phyloP scores from a whole-genome alignment of 1,139 yeast genomes.

The Meyerozyma athensensis region DNA sequence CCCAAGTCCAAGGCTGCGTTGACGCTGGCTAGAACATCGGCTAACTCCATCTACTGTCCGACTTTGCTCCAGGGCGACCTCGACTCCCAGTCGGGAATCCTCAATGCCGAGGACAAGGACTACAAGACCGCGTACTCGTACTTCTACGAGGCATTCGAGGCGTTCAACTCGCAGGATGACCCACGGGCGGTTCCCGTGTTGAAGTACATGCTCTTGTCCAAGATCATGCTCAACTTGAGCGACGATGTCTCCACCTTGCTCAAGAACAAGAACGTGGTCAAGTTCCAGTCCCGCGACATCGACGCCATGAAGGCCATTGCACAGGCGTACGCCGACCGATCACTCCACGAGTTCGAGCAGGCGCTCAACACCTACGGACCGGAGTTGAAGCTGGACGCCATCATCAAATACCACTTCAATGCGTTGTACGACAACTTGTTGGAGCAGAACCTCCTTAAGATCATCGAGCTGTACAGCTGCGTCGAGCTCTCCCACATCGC shows the following conservation, averaged over 20 bases:
- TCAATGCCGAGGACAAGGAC: slow-evolving; percentile 96
- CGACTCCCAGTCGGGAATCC: slow-evolving; percentile 91
- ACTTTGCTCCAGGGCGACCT: slow-evolving; percentile 92
- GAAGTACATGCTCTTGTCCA: slow-evolving; percentile 88
- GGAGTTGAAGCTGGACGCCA: slow-evolving; percentile 81
- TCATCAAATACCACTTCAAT: slow-evolving; percentile 87
- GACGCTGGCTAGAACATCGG: slow-evolving; percentile 94
- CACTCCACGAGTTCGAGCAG: slow-evolving; percentile 83
- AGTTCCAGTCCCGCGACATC: slow-evolving; percentile 65
- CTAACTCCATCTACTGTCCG: slow-evolving; percentile 93
- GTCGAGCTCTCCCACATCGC: slow-evolving; percentile 91
- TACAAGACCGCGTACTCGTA: slow-evolving; percentile 94
- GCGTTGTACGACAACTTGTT: slow-evolving; percentile 89
- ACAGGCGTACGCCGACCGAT: slow-evolving; percentile 82
- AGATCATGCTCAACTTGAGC: slow-evolving; percentile 84
- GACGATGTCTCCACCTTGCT: slow-evolving; percentile 81
- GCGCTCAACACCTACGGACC: slow-evolving; percentile 65
- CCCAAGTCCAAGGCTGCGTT: slow-evolving; percentile 92
- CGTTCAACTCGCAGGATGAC: slow-evolving; percentile 62
- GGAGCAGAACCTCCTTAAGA: slow-evolving; percentile 89
- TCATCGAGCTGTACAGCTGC: slow-evolving; percentile 92
- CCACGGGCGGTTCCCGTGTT: slow-evolving; percentile 70
- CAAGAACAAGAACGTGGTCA: slow-evolving; percentile 72
- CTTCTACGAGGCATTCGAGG: slow-evolving; percentile 92
- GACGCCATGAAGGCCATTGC: slow-evolving; percentile 97